A percentile compares a stretch with the other conserved stretches of the same genome.
Evolutionary conservation across 495 filamentous ascomycete genomes (phyloP).

Genomic region (Talaromyces proteolyticus): DNA sequence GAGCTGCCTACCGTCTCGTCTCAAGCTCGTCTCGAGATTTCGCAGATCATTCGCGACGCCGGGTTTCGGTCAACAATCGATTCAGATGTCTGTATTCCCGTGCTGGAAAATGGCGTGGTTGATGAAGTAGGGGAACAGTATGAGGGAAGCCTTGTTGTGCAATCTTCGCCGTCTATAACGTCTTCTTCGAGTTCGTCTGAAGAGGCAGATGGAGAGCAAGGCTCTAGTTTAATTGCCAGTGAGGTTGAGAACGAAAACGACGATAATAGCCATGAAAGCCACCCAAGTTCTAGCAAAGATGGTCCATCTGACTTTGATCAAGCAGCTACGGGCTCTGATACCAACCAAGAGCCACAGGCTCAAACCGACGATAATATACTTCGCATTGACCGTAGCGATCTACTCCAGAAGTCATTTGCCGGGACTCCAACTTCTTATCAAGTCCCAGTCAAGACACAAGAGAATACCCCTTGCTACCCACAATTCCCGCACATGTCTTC

Average conservation of each 20-base stretch:
- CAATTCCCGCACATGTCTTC: not conserved
- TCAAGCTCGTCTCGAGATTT: slow-evolving; percentile 19
- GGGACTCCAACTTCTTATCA: not conserved
- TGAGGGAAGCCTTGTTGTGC: not conserved
- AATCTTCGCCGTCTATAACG: slow-evolving; percentile 16
- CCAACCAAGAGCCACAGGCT: too few species aligned
- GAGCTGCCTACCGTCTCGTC: slow-evolving; percentile 10
- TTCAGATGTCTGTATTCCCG: slow-evolving; percentile 13
- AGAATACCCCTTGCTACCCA: not conserved
- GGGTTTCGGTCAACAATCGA: slow-evolving; percentile 31
- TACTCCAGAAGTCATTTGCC: not conserved
- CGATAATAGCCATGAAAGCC: not conserved
- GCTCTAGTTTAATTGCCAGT: not conserved
- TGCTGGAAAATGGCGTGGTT: slow-evolving; percentile 6
- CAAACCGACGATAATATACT: not conserved
- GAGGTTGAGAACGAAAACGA: not conserved
- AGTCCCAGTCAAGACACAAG: not conserved
- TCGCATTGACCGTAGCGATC: not conserved
- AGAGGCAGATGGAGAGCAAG: not conserved
- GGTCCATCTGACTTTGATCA: not conserved
- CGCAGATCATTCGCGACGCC: slow-evolving; percentile 28
- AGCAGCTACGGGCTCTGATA: too few species aligned
- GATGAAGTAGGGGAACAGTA: slow-evolving; percentile 7
- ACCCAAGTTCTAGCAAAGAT: not conserved
- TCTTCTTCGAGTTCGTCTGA: slow-evolving; percentile 23